Evolutionary conservation across 1,284 basidiomycete genomes (phyloP), one percentile per base, ranked within the genome.

Genomic region (Ceratobasidium theobromae): DNA sequence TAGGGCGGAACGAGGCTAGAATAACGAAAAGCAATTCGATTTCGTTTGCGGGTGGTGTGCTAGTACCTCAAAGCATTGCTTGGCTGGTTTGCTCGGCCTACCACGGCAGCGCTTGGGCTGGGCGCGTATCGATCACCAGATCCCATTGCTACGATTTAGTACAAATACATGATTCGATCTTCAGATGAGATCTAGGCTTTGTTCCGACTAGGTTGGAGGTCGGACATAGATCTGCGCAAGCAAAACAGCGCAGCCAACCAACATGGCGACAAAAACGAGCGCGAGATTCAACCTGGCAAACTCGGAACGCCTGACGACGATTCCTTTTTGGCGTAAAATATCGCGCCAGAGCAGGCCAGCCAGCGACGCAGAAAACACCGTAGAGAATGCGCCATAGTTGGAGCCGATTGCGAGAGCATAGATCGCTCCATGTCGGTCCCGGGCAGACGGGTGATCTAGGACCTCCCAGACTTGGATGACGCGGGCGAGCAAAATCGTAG

Each of bases 311-410:
- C 73, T 80, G n/a, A 98, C 85, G 1, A 74, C 72, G 57, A 95
- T 87, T 0, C 84, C 86, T 73, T 95, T 96, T 73, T 94, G 89
- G 53, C 75, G 74, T 65, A 98, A 78, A 64, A 97, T 95, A 16
- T 79, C 76, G 27, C 83, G 79, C 96, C 96, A 98, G 9, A 98
- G 81, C 58, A 98, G 77, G 0, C 95, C 95, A 0, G 95, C 95
- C 9, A 98, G 82, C 68, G 91, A 94, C 0, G 93, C 93, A 1
- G 89, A 89, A 75, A 96, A 95, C 14, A 93, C 93, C 72, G 94
- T 90, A 64, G 88, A 91, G 72, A 96, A 89, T 0, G 96, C 95
- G 5, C 95, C 95, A 48, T 95, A 91, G 75, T 98, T 98, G 64
- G 87, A 90, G 0, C 91, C 91, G 11, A 91, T 76, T 0, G 90